Evolutionary conservation across 441 rosid genomes (phyloP).

Genomic region (Erodium trifolium): DNA sequence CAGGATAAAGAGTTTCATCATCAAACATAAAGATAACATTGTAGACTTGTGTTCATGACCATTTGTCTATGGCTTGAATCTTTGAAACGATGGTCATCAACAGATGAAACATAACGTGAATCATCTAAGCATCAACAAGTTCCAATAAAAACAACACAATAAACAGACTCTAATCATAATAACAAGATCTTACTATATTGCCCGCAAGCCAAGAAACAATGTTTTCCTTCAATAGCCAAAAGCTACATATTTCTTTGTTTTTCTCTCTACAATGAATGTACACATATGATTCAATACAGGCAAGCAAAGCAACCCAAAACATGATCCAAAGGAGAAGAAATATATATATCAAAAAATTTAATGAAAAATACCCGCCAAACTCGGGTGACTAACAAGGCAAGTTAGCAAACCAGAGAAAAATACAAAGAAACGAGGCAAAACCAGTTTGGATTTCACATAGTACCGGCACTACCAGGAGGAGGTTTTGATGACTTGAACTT

Average conservation of each 20-base stretch:
- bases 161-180: background rate
- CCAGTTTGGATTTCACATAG: slow-evolving; percentile 44
- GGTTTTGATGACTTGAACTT: slow-evolving; percentile 66
- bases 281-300: slow-evolving; percentile 28
- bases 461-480: slow-evolving; percentile 28
- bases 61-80: too few relatives aligned
- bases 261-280: slow-evolving; percentile 44
- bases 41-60: too few relatives aligned
- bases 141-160: background rate
- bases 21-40: too few relatives aligned
- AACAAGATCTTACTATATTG: background rate
- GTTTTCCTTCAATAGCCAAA: background rate
- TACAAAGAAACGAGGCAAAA: slow-evolving; percentile 8
- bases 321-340: slow-evolving; percentile 15
- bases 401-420: slow-evolving; percentile 16
- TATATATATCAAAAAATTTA: slow-evolving; percentile 17
- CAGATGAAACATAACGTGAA: too few relatives aligned
- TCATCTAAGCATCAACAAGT: too few relatives aligned
- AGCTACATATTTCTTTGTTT: background rate
- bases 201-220: background rate
- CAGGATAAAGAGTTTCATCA: too few relatives aligned
- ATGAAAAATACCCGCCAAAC: background rate
- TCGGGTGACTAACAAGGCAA: background rate
- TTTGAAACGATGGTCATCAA: too few relatives aligned
- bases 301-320: slow-evolving; percentile 27